Base-by-base conservation (phyloP, 805 yeast species). In the Monosporozyma siamensis region DNA sequence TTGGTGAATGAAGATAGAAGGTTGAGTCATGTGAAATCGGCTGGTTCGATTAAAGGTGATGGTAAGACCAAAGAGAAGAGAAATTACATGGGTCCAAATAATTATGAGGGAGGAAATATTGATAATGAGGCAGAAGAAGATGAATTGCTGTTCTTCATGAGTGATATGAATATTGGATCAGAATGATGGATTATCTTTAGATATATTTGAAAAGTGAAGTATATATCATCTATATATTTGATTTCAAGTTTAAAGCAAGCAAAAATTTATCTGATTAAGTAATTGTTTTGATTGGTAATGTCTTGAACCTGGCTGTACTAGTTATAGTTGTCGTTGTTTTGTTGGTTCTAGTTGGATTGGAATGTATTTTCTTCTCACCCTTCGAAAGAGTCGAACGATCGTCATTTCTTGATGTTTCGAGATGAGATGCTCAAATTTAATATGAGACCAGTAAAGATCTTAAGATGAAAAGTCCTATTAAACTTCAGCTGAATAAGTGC, bases 61-160 rank as follows among this genome's bases (percentile, higher is more conserved):
- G 22, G 14, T 15, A 29, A 29, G 14, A 21, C 10, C 6, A 39
- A 29, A 22, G 10, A 15, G 4, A 39, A 23, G 14, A 24, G 17
- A 5, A 31, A 26, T 10, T 18, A 37, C 20, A 7, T 32, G 10
- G 36, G 40, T n/a, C 37, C 29, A 10, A 40, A 37, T 34, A n/a
- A n/a, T n/a, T n/a, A n/a, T n/a, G 42, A 42, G 4, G 64, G 57
- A 34, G 53, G 55, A 17, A 65, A 60, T 11, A 56, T 59, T 30
- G 59, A 62, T 15, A 44, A 45, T 11, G 46, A 63, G 4, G 80
- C 76, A 25, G 82, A 76, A 20, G 85, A 80, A 43, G 86, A 79
- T 47, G 85, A 80, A 40, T 62, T 81, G 44, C 61, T 80, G 38
- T 79, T 80, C 58, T 74, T 83, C 18, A 80, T 79, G 87, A 80